Conservation (phyloP, 257 asterid genomes). For the Nicotiana benthamiana region DNA sequence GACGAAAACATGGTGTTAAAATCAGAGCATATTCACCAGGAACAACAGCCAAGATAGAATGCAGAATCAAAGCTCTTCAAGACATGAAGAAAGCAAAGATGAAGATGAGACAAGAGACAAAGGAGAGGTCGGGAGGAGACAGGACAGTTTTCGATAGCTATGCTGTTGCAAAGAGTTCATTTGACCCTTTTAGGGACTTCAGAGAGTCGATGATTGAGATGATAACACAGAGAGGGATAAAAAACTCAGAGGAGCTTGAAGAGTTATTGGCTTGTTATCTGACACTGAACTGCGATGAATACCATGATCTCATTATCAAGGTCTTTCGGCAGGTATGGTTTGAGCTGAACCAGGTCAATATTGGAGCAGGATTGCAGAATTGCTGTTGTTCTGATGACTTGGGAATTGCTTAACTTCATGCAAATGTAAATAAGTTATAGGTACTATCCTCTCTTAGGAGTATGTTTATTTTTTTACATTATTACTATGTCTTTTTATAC, state of each 20-base stretch:
- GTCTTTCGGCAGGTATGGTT: conserved; percentile 69
- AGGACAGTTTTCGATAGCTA: conserved; percentile 43
- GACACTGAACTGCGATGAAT: conserved; percentile 51
- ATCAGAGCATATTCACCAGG: conserved; percentile 37
- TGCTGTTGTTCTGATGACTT: conserved; percentile 7
- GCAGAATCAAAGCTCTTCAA: conserved; percentile 59
- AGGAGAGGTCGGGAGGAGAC: conserved; percentile 13
- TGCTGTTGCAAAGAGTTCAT: conserved; percentile 62
- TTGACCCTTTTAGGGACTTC: conserved; percentile 56
- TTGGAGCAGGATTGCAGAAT: conserved; percentile 18
- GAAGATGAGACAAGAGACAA: conserved; percentile 29
- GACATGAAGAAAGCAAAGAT: conserved; percentile 50
- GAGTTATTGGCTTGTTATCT: conserved; percentile 76
- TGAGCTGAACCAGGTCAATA: conserved; percentile 35
- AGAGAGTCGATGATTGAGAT: conserved; percentile 84
- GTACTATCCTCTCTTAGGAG: background rate
- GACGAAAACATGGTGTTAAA: conserved; percentile 26
- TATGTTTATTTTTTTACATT: background rate
- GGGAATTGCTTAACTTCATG: background rate
- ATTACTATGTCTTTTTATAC: background rate
- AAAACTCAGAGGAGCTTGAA: conserved; percentile 54
- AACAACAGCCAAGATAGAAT: conserved; percentile 33
- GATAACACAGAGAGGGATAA: conserved; percentile 58
- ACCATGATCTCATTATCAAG: conserved; percentile 62
- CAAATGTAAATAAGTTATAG: background rate